Evolutionary conservation across 495 filamentous ascomycete species (phyloP).

Genomic region (Peziza echinospora): DNA sequence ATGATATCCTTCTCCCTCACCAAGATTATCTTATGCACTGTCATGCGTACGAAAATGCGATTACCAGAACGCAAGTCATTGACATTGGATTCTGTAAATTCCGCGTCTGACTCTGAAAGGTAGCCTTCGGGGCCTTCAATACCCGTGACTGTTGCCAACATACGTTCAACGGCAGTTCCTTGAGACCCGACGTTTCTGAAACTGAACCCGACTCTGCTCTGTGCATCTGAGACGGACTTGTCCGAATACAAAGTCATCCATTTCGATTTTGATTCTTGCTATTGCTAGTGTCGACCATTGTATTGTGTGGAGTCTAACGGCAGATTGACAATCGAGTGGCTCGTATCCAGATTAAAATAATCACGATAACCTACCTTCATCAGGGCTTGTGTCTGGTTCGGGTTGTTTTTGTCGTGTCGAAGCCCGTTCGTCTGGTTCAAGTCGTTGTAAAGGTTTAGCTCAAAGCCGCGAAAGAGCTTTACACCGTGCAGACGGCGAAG

Average conservation of each 20-base stretch:
- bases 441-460: too few relatives aligned
- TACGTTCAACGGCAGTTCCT: conserved; percentile 2
- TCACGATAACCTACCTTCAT: too few relatives aligned
- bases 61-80: conserved; percentile 4
- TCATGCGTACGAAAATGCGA: conserved; percentile 5
- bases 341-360: too few relatives aligned
- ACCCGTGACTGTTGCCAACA: conserved; percentile 2
- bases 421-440: too few relatives aligned
- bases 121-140: conserved; percentile 4
- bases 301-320: too few relatives aligned
- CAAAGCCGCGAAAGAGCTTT: too few relatives aligned
- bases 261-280: too few relatives aligned
- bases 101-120: conserved; percentile 4
- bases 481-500: too few relatives aligned
- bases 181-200: conserved; percentile 2
- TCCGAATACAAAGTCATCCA: neutral
- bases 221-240: neutral
- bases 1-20: conserved; percentile 3
- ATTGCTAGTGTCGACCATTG: too few relatives aligned
- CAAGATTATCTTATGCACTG: conserved; percentile 1
- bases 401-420: too few relatives aligned
- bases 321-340: too few relatives aligned
- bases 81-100: conserved; percentile 5
- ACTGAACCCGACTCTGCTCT: conserved; percentile 3
- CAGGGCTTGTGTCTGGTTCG: too few relatives aligned